Evolutionary conservation across 192 early-diverging fungal species (phyloP), one percentile per base, ranked within the genome.

Genomic region (Podila clonocystis): DNA sequence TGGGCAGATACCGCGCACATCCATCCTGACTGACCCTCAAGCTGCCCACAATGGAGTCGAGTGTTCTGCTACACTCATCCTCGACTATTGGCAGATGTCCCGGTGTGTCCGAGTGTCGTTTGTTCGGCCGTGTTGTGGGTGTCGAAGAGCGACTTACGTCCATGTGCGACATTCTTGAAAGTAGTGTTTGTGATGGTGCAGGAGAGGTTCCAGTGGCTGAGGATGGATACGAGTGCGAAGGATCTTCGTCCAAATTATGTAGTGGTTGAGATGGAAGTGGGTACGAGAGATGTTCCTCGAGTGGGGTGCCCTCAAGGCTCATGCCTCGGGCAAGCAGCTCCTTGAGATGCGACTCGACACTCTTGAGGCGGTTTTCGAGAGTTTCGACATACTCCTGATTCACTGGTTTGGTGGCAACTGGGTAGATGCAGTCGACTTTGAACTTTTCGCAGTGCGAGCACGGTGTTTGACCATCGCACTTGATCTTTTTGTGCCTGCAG

Each of bases 401-500:
- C 6, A 79, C 65, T 13, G 76, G 76, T n/a, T 79, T 79, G 70
- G 64, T 79, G 2, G 70, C 76, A 11, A 36, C 70, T 24, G 76
- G 76, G 15, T 79, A 79, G 30, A 79, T 30, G 52, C 76, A 79
- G 8, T 72, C 61, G 8, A 50, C 50, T 9, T 36, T 28, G n/a
- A 48, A 62, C 30, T 79, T 79, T 71, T 73, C 67, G 36, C 84
- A 85, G 69, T 85, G 79, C 2, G 78, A 65, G 45, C 84, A 85
- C 9, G 84, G 84, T 13, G 68, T 62, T 61, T 75, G 74, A 11
- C 84, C 84, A 61, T 85, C 74, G 33, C 84, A 85, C 69, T 85
- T 85, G 33, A 82, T 82, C 58, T 85, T 85, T 61, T 76, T 76
- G 15, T 76, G 67, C 13, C 84, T 70, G 63, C 84, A 85, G 45